Conservation (phyloP, 2,329 filamentous ascomycete genomes). For the Claviceps purpurea region DNA sequence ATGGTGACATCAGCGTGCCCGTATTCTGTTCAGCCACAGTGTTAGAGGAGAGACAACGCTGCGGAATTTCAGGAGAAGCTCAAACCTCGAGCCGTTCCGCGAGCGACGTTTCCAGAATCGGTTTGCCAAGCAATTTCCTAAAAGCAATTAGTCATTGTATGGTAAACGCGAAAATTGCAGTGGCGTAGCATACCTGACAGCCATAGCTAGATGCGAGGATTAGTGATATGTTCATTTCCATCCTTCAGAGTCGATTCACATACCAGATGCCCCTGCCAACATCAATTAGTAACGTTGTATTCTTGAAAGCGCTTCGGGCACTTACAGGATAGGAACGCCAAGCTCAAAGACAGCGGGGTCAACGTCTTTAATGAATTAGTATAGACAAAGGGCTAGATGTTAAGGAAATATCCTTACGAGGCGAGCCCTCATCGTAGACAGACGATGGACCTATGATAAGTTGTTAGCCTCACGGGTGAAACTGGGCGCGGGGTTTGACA, state of each 20-base stretch:
- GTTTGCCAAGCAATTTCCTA: slow-evolving; percentile 46
- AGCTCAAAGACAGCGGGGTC: slow-evolving; percentile 46
- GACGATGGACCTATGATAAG: slow-evolving; percentile 36
- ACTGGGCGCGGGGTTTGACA: slow-evolving; percentile 1
- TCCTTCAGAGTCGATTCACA: slow-evolving; percentile 9
- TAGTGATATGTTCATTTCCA: background rate
- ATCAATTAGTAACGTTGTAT: background rate
- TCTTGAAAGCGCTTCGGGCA: background rate
- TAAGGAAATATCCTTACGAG: slow-evolving; percentile 17
- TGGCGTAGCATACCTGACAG: background rate
- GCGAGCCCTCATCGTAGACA: slow-evolving; percentile 67
- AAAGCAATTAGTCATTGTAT: slow-evolving; percentile 33
- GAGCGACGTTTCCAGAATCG: slow-evolving; percentile 44
- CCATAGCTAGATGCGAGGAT: background rate
- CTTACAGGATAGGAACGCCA: slow-evolving; percentile 15
- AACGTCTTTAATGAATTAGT: slow-evolving; percentile 32
- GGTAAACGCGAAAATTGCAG: background rate
- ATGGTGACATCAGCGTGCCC: slow-evolving; percentile 44
- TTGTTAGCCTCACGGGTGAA: slow-evolving; percentile 2
- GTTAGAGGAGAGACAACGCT: background rate
- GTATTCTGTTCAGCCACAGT: slow-evolving; percentile 16
- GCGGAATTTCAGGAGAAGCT: background rate
- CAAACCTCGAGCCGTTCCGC: slow-evolving; percentile 5
- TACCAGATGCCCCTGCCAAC: slow-evolving; percentile 39
- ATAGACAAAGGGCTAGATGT: background rate